Percentiles rank a stretch among this genome's conserved stretches.
Conservation (phyloP, 306 rosid species). For the Pterocarpus macrocarpus region DNA sequence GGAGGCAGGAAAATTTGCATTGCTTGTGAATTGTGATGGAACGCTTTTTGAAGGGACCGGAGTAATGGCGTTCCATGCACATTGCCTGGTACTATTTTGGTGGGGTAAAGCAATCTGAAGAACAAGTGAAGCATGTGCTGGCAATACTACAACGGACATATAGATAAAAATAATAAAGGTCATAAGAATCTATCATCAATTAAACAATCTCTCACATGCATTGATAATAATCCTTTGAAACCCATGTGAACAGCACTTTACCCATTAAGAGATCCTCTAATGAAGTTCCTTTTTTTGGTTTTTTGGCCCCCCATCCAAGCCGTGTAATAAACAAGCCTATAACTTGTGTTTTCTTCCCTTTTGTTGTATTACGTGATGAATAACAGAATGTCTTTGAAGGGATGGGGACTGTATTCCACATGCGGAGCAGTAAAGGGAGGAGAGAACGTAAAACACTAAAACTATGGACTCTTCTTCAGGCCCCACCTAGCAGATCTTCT, state of each 20-base stretch:
- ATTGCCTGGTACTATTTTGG: too few relatives aligned
- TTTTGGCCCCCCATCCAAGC: background rate
- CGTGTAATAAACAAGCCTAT: background rate
- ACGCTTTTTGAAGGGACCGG: background rate
- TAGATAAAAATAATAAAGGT: slow-evolving; percentile 32
- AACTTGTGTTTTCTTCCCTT: slow-evolving; percentile 20
- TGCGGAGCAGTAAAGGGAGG: slow-evolving; percentile 27
- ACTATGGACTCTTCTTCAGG: slow-evolving; percentile 12
- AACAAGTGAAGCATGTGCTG: slow-evolving; percentile 51
- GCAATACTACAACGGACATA: slow-evolving; percentile 21
- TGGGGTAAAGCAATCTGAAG: background rate
- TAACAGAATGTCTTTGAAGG: slow-evolving; percentile 59
- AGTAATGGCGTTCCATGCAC: background rate
- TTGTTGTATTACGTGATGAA: slow-evolving; percentile 42
- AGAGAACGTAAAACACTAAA: slow-evolving; percentile 18
- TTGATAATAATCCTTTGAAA: slow-evolving; percentile 13
- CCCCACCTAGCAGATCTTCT: slow-evolving; percentile 27
- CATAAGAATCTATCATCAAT: slow-evolving; percentile 37
- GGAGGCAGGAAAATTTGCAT: background rate
- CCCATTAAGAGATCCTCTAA: slow-evolving; percentile 16
- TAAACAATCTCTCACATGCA: slow-evolving; percentile 52
- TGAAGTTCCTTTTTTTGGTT: background rate
- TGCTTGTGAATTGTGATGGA: background rate
- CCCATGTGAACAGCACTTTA: slow-evolving; percentile 51
- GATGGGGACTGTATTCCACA: slow-evolving; percentile 49